A percentile compares a stretch with the other conserved stretches of the same genome.
phyloP scores from a whole-genome alignment of 164 flowering plant genomes.

The Akebia trifoliata region DNA sequence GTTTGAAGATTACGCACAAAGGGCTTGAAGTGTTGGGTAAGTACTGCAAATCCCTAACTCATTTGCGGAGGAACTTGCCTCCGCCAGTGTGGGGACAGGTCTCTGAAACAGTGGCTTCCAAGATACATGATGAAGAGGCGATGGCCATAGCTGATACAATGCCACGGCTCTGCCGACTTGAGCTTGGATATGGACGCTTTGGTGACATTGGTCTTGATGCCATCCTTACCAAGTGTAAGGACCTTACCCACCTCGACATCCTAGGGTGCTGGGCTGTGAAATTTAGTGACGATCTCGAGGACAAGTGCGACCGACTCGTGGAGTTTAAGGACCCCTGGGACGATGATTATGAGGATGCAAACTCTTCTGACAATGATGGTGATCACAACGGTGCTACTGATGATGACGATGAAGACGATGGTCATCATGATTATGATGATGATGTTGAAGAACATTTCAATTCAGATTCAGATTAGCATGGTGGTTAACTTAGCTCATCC shows the following conservation, averaged over 20 bases:
- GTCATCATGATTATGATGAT: too few species aligned
- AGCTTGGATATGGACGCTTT: constrained; percentile 26
- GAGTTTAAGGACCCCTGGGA: constrained; percentile 21
- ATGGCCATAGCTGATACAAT: constrained; percentile 30
- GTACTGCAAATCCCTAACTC: constrained; percentile 23
- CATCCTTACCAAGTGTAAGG: constrained; percentile 24
- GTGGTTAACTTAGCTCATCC: too few species aligned
- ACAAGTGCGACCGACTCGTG: constrained; percentile 8
- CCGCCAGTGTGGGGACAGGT: constrained; percentile 11
- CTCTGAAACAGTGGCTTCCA: background rate
- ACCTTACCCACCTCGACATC: constrained; percentile 28
- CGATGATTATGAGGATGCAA: constrained; percentile 19
- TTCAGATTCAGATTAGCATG: too few species aligned
- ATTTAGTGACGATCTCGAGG: constrained; percentile 22
- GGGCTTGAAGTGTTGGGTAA: constrained; percentile 26
- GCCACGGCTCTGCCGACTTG: constrained; percentile 23
- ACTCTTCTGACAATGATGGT: too few species aligned
- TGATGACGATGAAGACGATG: background rate
- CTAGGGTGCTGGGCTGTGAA: constrained; percentile 26
- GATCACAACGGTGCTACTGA: too few species aligned
- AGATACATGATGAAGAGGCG: constrained; percentile 25
- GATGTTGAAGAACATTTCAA: too few species aligned
- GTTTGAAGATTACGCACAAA: constrained; percentile 21
- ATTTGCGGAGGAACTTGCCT: constrained; percentile 29
- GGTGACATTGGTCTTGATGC: constrained; percentile 26